phyloP scores from a whole-genome alignment of 768 basidiomycete species.

The Calocybe cyanea region DNA sequence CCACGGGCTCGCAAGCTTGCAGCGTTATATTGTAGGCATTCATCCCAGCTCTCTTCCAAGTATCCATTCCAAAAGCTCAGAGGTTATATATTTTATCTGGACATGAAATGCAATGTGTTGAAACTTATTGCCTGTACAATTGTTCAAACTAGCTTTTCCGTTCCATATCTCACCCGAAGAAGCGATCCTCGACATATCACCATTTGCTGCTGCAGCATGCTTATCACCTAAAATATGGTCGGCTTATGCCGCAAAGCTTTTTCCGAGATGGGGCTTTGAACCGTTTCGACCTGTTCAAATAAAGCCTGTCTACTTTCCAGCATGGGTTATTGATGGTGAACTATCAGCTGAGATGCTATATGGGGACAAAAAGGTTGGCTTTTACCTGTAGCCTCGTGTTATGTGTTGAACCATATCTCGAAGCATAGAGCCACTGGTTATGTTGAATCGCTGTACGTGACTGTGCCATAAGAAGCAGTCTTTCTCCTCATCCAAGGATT shows the following conservation, averaged over 20 bases:
- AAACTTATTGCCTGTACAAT: too few species aligned
- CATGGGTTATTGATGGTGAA: slow-evolving; percentile 59
- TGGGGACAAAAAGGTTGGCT: slow-evolving; percentile 22
- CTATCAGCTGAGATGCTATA: slow-evolving; percentile 34
- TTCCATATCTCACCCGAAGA: slow-evolving; percentile 45
- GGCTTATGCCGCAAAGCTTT: slow-evolving; percentile 30
- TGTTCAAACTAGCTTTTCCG: slow-evolving; percentile 39
- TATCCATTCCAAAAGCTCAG: slow-evolving; percentile 33
- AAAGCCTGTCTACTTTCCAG: slow-evolving; percentile 56
- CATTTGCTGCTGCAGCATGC: slow-evolving; percentile 24
- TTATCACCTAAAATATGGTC: slow-evolving; percentile 20
- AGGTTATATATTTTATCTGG: slow-evolving; percentile 22
- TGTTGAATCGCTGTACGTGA: slow-evolving; percentile 46
- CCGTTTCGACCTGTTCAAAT: slow-evolving; percentile 42
- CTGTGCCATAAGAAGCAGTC: slow-evolving; percentile 3
- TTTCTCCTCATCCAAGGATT: slow-evolving; percentile 14
- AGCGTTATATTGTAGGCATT: slow-evolving; percentile 5
- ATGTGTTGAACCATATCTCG: slow-evolving; percentile 2
- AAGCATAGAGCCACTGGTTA: slow-evolving; percentile 30
- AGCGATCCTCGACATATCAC: slow-evolving; percentile 37
- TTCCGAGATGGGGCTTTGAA: slow-evolving; percentile 35
- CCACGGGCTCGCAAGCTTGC: slow-evolving; percentile 10
- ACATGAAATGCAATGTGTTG: neutral
- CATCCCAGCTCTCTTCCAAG: slow-evolving; percentile 9
- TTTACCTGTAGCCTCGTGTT: neutral